Conservation (phyloP, 139 green algal genomes). For the Penium margaritaceum region DNA sequence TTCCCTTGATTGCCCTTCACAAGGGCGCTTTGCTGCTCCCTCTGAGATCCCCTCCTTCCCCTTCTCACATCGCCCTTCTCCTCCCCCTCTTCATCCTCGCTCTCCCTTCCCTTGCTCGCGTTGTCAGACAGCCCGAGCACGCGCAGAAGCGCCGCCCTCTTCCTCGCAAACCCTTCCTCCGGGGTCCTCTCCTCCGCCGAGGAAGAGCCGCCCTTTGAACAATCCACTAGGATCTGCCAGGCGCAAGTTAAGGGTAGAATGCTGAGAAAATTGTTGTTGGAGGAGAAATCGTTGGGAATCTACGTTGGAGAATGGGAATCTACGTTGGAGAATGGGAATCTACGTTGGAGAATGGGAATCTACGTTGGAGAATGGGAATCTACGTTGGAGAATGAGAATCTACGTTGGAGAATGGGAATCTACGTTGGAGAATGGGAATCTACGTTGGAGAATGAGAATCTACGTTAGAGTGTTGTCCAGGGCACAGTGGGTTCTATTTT, state of each 20-base stretch:
- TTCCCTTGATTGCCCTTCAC: too few relatives aligned
- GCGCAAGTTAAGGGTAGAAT: background rate
- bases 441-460: background rate
- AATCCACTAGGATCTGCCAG: slow-evolving; percentile 81
- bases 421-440: too few relatives aligned
- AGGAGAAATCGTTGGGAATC: background rate
- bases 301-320: background rate
- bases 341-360: background rate
- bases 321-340: background rate
- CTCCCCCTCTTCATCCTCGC: background rate
- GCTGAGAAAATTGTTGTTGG: slow-evolving; percentile 4
- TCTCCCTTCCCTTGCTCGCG: background rate
- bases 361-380: background rate
- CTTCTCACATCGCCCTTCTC: background rate
- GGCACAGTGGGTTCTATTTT: too few relatives aligned
- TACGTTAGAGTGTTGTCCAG: too few relatives aligned
- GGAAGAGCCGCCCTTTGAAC: slow-evolving; percentile 77
- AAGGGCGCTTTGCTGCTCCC: slow-evolving; percentile 39
- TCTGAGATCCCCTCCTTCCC: background rate
- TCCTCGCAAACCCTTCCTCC: slow-evolving; percentile 67
- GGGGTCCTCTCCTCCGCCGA: slow-evolving; percentile 63
- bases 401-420: too few relatives aligned
- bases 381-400: background rate
- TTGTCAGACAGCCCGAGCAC: too few relatives aligned
- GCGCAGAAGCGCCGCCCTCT: slow-evolving; percentile 61